These are phyloP conservation scores for Fragaria nilgerrensis DNA, from an alignment of 306 rosid species.

Conservation along the genomic window DNA sequence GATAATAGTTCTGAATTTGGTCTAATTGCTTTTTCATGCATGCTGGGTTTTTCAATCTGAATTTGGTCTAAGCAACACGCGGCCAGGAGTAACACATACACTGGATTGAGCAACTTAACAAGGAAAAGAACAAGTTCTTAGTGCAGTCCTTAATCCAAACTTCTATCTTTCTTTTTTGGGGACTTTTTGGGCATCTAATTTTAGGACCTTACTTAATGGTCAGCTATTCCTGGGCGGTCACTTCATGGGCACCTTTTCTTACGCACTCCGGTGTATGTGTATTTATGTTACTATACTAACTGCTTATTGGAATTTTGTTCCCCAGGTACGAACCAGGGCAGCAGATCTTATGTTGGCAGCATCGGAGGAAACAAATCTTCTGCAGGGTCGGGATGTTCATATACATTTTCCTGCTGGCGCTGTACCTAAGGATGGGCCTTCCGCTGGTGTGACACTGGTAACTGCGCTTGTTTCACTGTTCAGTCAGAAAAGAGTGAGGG, in stretches of 20 bases:
- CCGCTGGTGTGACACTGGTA: slow-evolving; percentile 98
- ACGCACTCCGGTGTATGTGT: background rate
- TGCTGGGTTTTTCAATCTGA: background rate
- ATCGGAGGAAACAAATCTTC: slow-evolving; percentile 55
- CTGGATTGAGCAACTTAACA: background rate
- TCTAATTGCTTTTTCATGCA: slow-evolving; percentile 6
- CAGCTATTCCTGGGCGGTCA: background rate
- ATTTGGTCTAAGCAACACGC: background rate
- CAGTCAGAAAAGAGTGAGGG: slow-evolving; percentile 72
- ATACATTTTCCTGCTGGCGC: slow-evolving; percentile 99
- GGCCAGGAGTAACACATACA: background rate
- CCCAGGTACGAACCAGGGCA: slow-evolving; percentile 85
- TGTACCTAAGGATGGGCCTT: slow-evolving; percentile 98
- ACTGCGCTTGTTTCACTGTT: slow-evolving; percentile 92
- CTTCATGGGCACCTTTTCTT: background rate
- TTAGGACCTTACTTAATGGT: background rate
- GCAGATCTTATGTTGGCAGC: slow-evolving; percentile 70
- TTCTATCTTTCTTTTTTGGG: background rate
- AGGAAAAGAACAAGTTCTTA: background rate
- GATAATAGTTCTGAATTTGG: background rate
- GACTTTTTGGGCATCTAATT: background rate
- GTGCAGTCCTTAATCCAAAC: background rate
- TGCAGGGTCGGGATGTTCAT: slow-evolving; percentile 91
- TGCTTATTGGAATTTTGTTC: background rate
- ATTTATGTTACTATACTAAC: background rate